Base-by-base conservation (phyloP, 768 basidiomycete species). In the Hemileccinum impolitum region DNA sequence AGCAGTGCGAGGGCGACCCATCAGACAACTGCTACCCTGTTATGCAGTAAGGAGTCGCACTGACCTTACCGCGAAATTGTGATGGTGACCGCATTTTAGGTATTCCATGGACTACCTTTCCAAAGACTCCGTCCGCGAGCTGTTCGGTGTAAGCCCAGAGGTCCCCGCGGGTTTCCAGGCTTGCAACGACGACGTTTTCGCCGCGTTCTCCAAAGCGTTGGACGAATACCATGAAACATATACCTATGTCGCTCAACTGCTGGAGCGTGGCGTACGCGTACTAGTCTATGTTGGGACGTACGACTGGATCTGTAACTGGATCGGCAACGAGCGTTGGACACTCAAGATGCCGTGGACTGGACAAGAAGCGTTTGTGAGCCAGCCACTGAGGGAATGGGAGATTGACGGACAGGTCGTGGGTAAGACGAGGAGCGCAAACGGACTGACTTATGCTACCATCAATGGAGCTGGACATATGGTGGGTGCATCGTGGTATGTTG, bases 221-320 rank as follows among this genome's bases (percentile, higher is more conserved):
- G 86, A 87, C 57, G 45, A 28, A 19, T 50, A 63, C 39, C 67
- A 61, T 43, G 39, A 50, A 35, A 67, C 65, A 0, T 60, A 61
- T 47, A 55, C 55, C 23, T 72, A 79, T 45, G 60, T 78, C 52
- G 62, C 72, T 17, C 66, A 51, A 13, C 77, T 92, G 28, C 77
- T 92, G 11, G 88, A 92, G 50, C 78, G 87, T 17, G 85, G 84
- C 1, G 68, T 94, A n/a, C 79, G 82, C 6, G 71, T 89, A 30
- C 74, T 92, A 36, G 81, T 86, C 40, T 89, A 89, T 53, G 83
- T 82, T 1, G 86, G 86, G 17, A 84, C 80, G 38, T 84, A 83
- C 54, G 85, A 87, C 58, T 88, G 85, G 84, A 84, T 84, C 52
- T 90, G 87, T 61, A 87, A 89, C 61, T 87, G 81, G 80, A 68